Base-by-base conservation (phyloP, 768 basidiomycete genomes). In the Phaeotremella skinneri region DNA sequence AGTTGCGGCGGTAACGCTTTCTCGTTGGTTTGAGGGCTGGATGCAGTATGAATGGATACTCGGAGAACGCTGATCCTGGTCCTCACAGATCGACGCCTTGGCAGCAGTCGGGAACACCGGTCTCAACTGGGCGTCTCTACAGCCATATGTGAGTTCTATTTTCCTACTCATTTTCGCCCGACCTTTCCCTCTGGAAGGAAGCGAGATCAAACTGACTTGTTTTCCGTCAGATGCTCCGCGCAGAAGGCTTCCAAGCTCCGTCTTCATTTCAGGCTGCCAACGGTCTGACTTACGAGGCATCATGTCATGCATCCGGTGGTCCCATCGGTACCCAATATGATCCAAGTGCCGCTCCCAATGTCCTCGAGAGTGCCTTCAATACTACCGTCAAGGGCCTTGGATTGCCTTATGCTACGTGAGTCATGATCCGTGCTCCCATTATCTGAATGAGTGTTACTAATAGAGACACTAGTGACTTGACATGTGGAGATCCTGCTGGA, bases 241-340 rank as follows among this genome's bases (percentile, higher is more conserved):
- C 67, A 13, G 73, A 75, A 50, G 58, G 56, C 30, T 72, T 70
- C 50, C 31, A 51, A 16, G 30, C 69, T 16, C 73, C 73, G 17
- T 56, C 58, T 3, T 37, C 52, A 5, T 32, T 34, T 20, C 67
- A 61, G 30, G 42, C 41, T 4, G 51, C 55, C 6, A 64, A 61
- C 6, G 72, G 72, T 4, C 45, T 71, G 11, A 67, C 68, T 14
- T 74, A 58, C 37, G 43, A 52, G 9, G 0, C 55, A 2, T 26
- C 17, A 2, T 75, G 67, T 45, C 73, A 75, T 57, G 71, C 48
- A 34, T 32, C 49, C 5, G 48, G 55, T 21, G 73, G 73, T 25
- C 73, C 71, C n/a, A 58, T 75, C 47, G 42, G 52, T 3, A 61
- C 69, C 23, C 61, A 69, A 41, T 73, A 61, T 52, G 71, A 73